Base-by-base conservation (phyloP, 140 eudicot species). In the Cichorium intybus region DNA sequence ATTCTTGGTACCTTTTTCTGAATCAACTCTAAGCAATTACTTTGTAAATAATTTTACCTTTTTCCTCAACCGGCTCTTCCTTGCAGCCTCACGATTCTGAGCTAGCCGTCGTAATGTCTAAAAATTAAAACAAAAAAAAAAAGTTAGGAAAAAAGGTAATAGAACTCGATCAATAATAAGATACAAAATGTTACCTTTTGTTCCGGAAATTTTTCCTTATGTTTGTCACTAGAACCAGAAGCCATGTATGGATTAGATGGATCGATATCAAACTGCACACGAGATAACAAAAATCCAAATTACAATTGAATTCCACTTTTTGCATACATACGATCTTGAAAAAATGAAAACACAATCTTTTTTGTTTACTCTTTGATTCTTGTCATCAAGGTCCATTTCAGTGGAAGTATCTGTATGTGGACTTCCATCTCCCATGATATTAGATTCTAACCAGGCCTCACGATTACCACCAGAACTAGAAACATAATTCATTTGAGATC, bases 51-150 rank as follows among this genome's bases (percentile, higher is more conserved):
- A 27, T 61, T 80, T 63, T 77, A 87, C 99, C 82, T 93, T 93
- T 74, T 93, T 93, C 66, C 99, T 80, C 81, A 93, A 75, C 62
- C 99, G 78, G 68, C 99, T 93, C 81, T 93, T 93, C 69, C 99
- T 81, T 54, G 99, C 99, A 24, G 99, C 99, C 75, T 93, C 99
- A 45, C 99, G 96, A 63, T 93, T 93, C 75, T 93, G 99, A 52
- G 99, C 99, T 23, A 93, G 85, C 64, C 99, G 78, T 51, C 99
- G 75, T 24, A 81, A 60, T 33, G 97, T 83, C 99, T 93, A 74
- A 56, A 54, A 21, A 45, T 18, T 8, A 24, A 41, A 7, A 66
- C 15, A 60, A 56, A 24, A 50, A 27, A 29, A 34, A n/a, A 8
- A 61, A 50, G 17, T 69, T 56, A 70, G 64, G 2, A 60, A 49